Evolutionary conservation across 768 basidiomycete species (phyloP), one percentile per base, ranked within the genome.

Genomic region (Auricularia auricula-judae): DNA sequence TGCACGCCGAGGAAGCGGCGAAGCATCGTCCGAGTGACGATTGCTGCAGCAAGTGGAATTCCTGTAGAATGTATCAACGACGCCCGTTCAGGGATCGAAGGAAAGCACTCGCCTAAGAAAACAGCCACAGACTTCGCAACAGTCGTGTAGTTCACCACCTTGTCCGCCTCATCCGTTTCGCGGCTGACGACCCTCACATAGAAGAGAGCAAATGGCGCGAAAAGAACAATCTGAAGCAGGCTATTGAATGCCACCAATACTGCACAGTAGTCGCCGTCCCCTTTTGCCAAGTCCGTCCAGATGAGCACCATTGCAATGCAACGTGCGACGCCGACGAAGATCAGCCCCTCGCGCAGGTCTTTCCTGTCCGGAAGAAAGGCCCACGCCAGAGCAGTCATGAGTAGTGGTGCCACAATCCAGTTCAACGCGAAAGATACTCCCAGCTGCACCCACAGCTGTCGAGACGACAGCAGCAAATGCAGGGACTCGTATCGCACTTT

Each of bases 301-400:
- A 93, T 87, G 77, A 89, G 83, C 66, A 89, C 87, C 86, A 86
- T 87, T 3, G 86, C 85, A 39, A 64, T 10, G 56, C 82, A 89
- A 58, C 86, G 77, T 12, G 87, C 88, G 29, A 91, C 73, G 3
- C 92, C 91, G 42, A 93, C 90, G 76, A 93, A 78, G 69, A 93
- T 86, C 3, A 94, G 87, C 2, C 92, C 92, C 0, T 83, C 82
- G 29, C 90, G 82, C 70, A 91, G 89, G 2, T 80, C 80, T 23
- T 85, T 84, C 1, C 88, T 79, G 71, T 93, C 91, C 1, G 90
- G 91, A 0, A 93, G 79, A 3, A 89, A 88, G 12, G 88, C 89
- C 89, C 91, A 93, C 1, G 91, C 90, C 34, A 90, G 71, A 2
- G 78, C 91, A n/a, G 92, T 82, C 91, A 93, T 94, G 18, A 91